Conservation (phyloP, 2,329 filamentous ascomycete genomes). For the Colletotrichum sojae region DNA sequence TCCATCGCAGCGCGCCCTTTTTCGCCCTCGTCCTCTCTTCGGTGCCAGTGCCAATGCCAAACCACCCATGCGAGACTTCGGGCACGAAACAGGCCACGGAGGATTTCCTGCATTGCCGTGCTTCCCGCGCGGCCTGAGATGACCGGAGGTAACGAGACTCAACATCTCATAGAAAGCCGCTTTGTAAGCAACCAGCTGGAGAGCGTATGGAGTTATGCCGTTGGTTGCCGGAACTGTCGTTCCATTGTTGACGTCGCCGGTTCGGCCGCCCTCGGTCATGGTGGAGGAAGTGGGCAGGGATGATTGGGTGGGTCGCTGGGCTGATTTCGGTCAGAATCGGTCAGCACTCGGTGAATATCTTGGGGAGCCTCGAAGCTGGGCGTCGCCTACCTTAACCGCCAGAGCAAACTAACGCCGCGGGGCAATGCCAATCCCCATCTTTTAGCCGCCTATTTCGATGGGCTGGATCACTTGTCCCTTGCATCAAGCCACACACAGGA, state of each 20-base stretch:
- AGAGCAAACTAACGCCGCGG: constrained; percentile 1
- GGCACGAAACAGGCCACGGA: constrained; percentile 30
- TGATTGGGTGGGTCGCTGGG: too few relatives aligned
- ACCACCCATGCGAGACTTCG: constrained; percentile 26
- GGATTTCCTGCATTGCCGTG: constrained; percentile 23
- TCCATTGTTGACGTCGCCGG: not conserved
- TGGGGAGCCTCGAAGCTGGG: not conserved
- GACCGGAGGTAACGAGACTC: not conserved
- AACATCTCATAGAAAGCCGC: not conserved
- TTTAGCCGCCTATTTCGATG: not conserved
- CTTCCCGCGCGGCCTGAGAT: constrained; percentile 8
- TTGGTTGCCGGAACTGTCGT: constrained; percentile 4
- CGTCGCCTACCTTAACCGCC: constrained; percentile 3
- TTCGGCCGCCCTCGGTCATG: too few relatives aligned
- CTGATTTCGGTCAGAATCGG: constrained; percentile 32
- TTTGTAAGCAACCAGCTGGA: not conserved
- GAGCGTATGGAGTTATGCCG: not conserved
- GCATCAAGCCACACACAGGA: constrained; percentile 37
- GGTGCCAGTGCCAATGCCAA: not conserved
- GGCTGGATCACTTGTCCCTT: constrained; percentile 34
- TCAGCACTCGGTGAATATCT: constrained; percentile 12
- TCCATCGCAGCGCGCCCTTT: constrained; percentile 7
- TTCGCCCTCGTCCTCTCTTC: not conserved
- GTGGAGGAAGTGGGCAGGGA: too few relatives aligned
- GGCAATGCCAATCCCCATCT: constrained; percentile 33